Conservation (phyloP, 2,329 filamentous ascomycete genomes). For the Phialocephala subalpina region DNA sequence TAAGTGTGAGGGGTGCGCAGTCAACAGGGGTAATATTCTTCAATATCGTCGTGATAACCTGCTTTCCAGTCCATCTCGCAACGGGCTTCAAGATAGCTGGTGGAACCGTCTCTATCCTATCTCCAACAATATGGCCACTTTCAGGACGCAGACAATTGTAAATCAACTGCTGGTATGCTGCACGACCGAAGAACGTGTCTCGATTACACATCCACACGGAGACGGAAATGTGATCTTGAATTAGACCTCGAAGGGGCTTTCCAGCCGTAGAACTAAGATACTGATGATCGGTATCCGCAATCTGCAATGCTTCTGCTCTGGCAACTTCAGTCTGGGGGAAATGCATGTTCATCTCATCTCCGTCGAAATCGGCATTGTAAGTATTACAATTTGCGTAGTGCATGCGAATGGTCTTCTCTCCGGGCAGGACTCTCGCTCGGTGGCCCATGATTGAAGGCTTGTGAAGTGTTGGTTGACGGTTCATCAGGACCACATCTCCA, state of each 20-base stretch:
- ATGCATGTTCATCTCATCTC: conserved; percentile 99
- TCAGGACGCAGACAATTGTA: conserved; percentile 92
- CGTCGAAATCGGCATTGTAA: conserved; percentile 99
- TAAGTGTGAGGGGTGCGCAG: conserved; percentile 80
- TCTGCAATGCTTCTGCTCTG: conserved; percentile 87
- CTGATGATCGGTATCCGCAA: conserved; percentile 97
- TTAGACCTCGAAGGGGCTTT: conserved; percentile 92
- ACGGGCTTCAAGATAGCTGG: conserved; percentile 85
- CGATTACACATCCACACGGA: conserved; percentile 89
- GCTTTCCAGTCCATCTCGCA: conserved; percentile 93
- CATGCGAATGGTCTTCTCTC: conserved; percentile 98
- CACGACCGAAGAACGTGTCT: conserved; percentile 88
- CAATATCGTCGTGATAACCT: conserved; percentile 90
- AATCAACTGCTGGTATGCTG: conserved; percentile 92
- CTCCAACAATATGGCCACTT: conserved; percentile 84
- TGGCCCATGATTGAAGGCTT: conserved; percentile 99
- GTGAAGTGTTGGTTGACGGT: conserved; percentile 95
- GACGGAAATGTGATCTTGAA: conserved; percentile 98
- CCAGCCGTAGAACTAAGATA: conserved; percentile 94
- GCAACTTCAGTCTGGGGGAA: conserved; percentile 98
- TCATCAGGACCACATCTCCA: conserved; percentile 98
- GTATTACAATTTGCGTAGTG: conserved; percentile 99
- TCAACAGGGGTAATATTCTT: conserved; percentile 87
- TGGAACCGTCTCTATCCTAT: conserved; percentile 80
- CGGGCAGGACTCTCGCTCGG: conserved; percentile 87